Evolutionary conservation across 1,284 basidiomycete species (phyloP), one percentile per base, ranked within the genome.

Genomic region (Moesziomyces sp.): DNA sequence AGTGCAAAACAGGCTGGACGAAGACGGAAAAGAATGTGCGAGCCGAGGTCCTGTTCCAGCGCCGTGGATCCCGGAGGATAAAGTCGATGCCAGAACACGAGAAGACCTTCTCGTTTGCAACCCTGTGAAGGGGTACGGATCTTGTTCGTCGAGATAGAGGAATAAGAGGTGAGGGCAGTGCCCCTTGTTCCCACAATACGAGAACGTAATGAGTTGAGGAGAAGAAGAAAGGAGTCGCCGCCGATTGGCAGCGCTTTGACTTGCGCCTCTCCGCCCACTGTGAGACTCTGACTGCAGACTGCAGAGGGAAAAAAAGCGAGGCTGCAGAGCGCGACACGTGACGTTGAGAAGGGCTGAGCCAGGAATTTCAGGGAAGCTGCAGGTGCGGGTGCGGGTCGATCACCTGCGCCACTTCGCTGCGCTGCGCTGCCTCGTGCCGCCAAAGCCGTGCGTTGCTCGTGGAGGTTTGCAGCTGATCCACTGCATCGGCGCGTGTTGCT

Each of bases 61-160:
- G 60, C 64, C 70, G 56, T 66, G 34, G 45, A 35, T 26, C 23
- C 48, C 53, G 53, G 19, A 10, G 11, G 21, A 59, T 40, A 14
- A 34, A 43, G 56, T 47, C 58, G 60, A 51, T 58, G 68, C 58
- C 51, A 55, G 38, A 71, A 71, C 62, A 71, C 60, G 57, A 73
- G 64, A 60, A 64, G 58, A 67, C 60, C 60, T 58, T 58, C 52
- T 63, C 60, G 21, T 19, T 55, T 56, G 53, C 62, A 53, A 44
- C 56, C 9, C 9, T 30, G 19, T 28, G 16, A 23, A 23, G 53
- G 26, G 53, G 63, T 59, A 59, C 59, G n/a, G 64, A 72, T 76
- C 74, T 76, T 46, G 74, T 76, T 73, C 66, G 24, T 70, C 74
- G 67, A 74, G 74, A 76, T 76, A 76, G 74, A 76, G 74, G 74